Evolutionary conservation across 1,284 basidiomycete species (phyloP).

Genomic region (Moesziomyces aphidis): DNA sequence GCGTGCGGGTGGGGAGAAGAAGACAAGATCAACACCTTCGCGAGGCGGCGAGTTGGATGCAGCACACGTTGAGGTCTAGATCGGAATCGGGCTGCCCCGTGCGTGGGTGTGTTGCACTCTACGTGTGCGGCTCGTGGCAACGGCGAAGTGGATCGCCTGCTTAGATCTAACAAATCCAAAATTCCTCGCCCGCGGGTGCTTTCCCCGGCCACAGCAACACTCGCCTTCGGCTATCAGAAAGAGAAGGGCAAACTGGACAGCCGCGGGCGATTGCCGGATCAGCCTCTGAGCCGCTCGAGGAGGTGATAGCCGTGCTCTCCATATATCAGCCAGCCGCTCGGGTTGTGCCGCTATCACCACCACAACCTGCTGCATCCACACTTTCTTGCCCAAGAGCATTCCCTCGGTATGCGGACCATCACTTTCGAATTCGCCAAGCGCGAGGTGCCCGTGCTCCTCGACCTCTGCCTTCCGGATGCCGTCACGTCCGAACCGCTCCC

Average conservation of each 20-base stretch:
- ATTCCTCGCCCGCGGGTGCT: neutral
- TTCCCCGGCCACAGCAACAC: too few relatives aligned
- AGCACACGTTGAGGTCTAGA: conserved; percentile 5
- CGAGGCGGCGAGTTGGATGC: neutral
- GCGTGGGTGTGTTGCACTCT: neutral
- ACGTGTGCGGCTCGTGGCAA: too few relatives aligned
- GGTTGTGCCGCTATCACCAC: neutral
- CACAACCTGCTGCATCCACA: too few relatives aligned
- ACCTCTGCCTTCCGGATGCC: conserved; percentile 41
- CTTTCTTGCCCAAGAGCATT: neutral
- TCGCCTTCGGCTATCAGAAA: neutral
- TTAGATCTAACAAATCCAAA: neutral
- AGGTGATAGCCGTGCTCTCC: neutral
- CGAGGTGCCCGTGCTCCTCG: conserved; percentile 36
- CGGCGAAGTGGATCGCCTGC: neutral
- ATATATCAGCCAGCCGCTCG: too few relatives aligned
- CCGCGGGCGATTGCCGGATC: neutral
- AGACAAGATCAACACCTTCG: conserved; percentile 25
- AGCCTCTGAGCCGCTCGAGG: neutral
- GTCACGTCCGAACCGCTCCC: conserved; percentile 26
- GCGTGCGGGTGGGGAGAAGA: conserved; percentile 2
- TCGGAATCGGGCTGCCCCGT: conserved; percentile 1
- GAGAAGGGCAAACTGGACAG: neutral
- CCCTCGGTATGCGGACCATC: conserved; percentile 23
- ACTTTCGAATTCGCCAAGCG: conserved; percentile 40